Base-by-base conservation (phyloP, 805 yeast genomes). In the Soucietia sequanensis region DNA sequence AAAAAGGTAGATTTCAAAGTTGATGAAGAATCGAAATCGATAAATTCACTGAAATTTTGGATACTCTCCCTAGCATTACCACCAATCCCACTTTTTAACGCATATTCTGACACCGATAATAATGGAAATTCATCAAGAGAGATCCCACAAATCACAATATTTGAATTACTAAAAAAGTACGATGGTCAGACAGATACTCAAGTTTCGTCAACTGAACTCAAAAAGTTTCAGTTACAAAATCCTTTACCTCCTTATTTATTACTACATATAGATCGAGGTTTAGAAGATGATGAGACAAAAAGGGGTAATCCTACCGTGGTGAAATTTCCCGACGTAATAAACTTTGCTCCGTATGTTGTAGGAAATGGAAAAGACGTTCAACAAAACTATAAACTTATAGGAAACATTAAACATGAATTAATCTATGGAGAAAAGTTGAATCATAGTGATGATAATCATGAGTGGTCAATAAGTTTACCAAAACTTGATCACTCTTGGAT, bases 1-100 rank as follows among this genome's bases (percentile, higher is more conserved):
- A 30, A 38, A 15, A 48, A 44, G 52, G 53, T 35, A 38, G 68
- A 30, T 55, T 62, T 25, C 52, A 46, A 44, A 13, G 41, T 34
- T 4, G 43, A 46, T 22, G 37, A 35, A 7, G 23, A 27, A 2
- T 23, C 19, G 11, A 6, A 26, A 4, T 23, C 24, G n/a, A 30
- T 31, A 4, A 16, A 17, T 5, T 17, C 9, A 2, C 29, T 31
- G 35, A 55, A 49, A 30, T 82, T 78, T 46, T 71, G 83, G 76
- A 46, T 72, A 12, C 47, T 86, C 9, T 58, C 81, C 0, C 52
- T 86, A n/a, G 78, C 74, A 32, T 54, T 82, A 13, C 91, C 93
- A 0, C 63, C 74, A 1, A 54, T 55, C 7, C 78, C 89, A 0
- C 44, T 80, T 7, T 21, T 78, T 81, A 49, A 22, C 41, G 5